A percentile compares a stretch with the other conserved stretches of the same genome.
These are phyloP conservation scores for Kuraishia borneana DNA, from an alignment of 805 yeast genomes.

Conservation along the genomic window DNA sequence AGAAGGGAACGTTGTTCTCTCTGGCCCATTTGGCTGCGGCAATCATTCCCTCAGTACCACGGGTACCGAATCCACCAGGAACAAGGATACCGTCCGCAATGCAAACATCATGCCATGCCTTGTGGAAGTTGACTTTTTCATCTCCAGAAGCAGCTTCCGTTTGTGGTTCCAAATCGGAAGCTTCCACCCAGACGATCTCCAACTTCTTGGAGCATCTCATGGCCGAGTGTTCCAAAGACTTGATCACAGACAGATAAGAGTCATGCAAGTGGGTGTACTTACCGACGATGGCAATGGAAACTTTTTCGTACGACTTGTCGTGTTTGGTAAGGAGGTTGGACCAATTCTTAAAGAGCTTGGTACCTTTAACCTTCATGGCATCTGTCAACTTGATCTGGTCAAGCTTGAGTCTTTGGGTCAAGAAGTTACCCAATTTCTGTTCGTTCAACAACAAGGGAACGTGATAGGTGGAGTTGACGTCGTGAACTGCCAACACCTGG, in stretches of 20 bases:
- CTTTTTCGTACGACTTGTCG: constrained; percentile 77
- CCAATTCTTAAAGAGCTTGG: constrained; percentile 66
- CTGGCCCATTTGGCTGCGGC: constrained; percentile 98
- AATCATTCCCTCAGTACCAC: constrained; percentile 99
- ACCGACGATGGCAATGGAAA: constrained; percentile 93
- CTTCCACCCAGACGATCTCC: constrained; percentile 93
- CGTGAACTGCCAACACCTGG: constrained; percentile 94
- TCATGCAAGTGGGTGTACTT: constrained; percentile 94
- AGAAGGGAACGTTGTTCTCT: constrained; percentile 83
- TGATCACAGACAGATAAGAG: constrained; percentile 88
- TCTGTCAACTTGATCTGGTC: constrained; percentile 30
- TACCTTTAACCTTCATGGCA: constrained; percentile 56
- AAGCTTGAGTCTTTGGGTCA: constrained; percentile 58
- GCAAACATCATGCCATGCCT: constrained; percentile 91
- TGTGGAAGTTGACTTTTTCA: constrained; percentile 73
- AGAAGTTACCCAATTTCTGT: constrained; percentile 71
- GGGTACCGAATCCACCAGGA: constrained; percentile 96
- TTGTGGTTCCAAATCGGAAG: constrained; percentile 76
- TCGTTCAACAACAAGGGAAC: constrained; percentile 87
- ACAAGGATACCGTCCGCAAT: constrained; percentile 94
- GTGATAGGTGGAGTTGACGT: constrained; percentile 93
- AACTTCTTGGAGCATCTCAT: constrained; percentile 80
- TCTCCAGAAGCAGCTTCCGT: constrained; percentile 28
- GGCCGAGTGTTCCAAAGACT: constrained; percentile 90
- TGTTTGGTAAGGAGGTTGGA: constrained; percentile 62